A percentile compares a stretch with the other conserved stretches of the same genome.
Conservation (phyloP, 2,329 filamentous ascomycete genomes). For the Fusarium haematococcum region DNA sequence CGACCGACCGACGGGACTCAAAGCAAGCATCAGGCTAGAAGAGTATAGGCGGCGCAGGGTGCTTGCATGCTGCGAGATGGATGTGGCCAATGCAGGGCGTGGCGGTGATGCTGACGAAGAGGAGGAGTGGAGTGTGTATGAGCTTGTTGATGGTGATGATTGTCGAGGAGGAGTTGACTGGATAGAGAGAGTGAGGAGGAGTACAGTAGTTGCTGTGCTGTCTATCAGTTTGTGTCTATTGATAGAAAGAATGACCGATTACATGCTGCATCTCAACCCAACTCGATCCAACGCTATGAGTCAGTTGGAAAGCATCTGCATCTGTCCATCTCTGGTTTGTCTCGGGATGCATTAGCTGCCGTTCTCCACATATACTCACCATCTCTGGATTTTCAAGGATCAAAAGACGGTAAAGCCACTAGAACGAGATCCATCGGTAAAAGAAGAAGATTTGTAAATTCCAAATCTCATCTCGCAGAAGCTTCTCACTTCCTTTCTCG, state of each 20-base stretch:
- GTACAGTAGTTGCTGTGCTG: not conserved
- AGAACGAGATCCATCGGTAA: not conserved
- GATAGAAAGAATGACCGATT: not conserved
- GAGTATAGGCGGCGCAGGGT: not conserved
- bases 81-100: constrained; percentile 33
- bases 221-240: not conserved
- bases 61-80: constrained; percentile 34
- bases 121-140: not conserved
- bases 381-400: not conserved
- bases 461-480: not conserved
- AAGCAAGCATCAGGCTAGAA: constrained; percentile 32
- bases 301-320: not conserved
- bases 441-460: not conserved
- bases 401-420: not conserved
- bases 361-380: not conserved
- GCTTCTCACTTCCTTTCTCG: not conserved
- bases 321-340: not conserved
- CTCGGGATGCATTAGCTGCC: not conserved
- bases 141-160: constrained; percentile 1
- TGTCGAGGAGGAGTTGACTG: not conserved
- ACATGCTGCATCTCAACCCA: not conserved
- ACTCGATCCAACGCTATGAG: not conserved
- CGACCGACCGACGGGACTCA: not conserved
- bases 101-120: not conserved
- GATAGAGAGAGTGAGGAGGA: not conserved